Conservation (phyloP, 768 basidiomycete species). For the Terana coerulea region DNA sequence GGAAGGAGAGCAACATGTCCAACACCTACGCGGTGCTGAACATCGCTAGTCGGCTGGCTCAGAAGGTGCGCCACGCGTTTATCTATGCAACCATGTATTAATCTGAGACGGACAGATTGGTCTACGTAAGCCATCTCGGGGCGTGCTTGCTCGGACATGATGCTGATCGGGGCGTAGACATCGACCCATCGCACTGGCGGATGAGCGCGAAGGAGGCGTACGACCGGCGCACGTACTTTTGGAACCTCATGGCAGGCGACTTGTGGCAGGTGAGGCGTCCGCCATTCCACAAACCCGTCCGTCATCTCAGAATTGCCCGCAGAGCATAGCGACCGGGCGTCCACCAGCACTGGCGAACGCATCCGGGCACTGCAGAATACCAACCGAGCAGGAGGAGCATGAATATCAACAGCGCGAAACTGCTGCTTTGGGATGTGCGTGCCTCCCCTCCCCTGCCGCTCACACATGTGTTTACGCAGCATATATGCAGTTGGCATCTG, state of each 20-base stretch:
- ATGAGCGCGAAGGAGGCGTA: conserved; percentile 48
- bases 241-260: conserved; percentile 45
- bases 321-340: conserved; percentile 66
- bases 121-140: conserved; percentile 22
- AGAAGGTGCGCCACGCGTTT: conserved; percentile 15
- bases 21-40: conserved; percentile 48
- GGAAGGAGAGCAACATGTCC: conserved; percentile 46
- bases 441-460: not conserved
- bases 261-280: conserved; percentile 44
- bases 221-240: conserved; percentile 51
- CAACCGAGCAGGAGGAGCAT: conserved; percentile 45
- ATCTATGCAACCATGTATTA: not conserved
- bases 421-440: conserved; percentile 16
- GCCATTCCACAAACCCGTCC: not conserved
- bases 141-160: not conserved
- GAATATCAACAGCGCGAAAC: conserved; percentile 28
- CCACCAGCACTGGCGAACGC: conserved; percentile 60
- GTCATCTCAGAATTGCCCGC: not conserved
- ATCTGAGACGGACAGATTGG: conserved; percentile 18
- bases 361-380: conserved; percentile 59
- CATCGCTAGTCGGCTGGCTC: conserved; percentile 16
- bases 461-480: no score
- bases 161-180: conserved; percentile 26
- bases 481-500: conserved; percentile 53
- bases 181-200: conserved; percentile 50